Evolutionary conservation across 192 early-diverging fungal species (phyloP).

Genomic region (Entomortierella beljakovae): DNA sequence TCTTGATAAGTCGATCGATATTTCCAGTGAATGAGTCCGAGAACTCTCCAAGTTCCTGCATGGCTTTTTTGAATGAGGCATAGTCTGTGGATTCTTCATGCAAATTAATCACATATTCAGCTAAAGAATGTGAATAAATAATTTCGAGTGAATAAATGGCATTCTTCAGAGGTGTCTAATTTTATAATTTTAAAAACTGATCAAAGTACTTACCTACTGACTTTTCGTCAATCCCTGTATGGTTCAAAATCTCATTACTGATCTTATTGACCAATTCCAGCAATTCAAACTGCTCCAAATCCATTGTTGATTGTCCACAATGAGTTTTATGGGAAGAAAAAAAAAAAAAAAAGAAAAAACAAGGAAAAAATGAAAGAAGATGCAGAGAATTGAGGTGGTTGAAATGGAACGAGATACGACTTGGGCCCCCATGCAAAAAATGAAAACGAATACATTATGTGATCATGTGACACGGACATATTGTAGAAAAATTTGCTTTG

Average conservation of each 20-base stretch:
- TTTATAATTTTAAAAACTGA: not conserved
- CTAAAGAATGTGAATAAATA: slow-evolving; percentile 50
- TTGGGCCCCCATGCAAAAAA: no score
- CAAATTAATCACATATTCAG: slow-evolving; percentile 93
- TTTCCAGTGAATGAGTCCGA: slow-evolving; percentile 84
- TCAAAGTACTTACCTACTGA: slow-evolving; percentile 60
- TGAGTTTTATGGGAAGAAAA: not conserved
- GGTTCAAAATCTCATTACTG: slow-evolving; percentile 91
- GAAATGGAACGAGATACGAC: no score
- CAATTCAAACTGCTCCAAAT: slow-evolving; percentile 86
- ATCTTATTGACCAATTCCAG: slow-evolving; percentile 93
- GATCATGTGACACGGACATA: not conserved
- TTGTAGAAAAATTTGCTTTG: not conserved
- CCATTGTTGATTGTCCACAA: slow-evolving; percentile 36
- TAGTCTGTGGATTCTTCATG: slow-evolving; percentile 75
- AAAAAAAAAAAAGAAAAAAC: no score
- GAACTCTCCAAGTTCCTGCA: slow-evolving; percentile 84
- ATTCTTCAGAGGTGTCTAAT: not conserved
- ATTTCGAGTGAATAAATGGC: not conserved
- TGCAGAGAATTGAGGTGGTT: no score
- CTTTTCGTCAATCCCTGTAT: slow-evolving; percentile 92
- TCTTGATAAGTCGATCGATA: slow-evolving; percentile 88
- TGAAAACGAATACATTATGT: not conserved
- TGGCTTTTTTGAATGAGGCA: slow-evolving; percentile 74
- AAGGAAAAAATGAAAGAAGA: no score